phyloP scores from a whole-genome alignment of 2,329 filamentous ascomycete species.

The Beauveria varroae region DNA sequence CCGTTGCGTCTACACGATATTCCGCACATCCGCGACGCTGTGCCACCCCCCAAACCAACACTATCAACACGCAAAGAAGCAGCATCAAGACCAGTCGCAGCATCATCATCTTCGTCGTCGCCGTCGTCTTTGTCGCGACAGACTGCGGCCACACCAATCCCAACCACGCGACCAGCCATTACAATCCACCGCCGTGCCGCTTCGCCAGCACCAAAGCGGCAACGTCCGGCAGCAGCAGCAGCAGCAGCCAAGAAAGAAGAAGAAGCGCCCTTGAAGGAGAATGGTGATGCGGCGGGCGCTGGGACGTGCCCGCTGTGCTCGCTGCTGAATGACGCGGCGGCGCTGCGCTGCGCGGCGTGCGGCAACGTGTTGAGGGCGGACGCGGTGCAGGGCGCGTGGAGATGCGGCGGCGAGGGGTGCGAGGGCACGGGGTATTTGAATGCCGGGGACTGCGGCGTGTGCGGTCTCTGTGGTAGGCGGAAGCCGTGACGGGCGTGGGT shows the following conservation, averaged over 20 bases:
- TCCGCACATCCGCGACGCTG: background rate
- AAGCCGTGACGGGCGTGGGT: background rate
- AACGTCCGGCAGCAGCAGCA: background rate
- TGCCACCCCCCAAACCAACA: background rate
- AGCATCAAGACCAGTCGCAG: background rate
- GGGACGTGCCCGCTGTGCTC: conserved; percentile 58
- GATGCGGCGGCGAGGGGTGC: conserved; percentile 51
- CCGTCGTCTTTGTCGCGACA: too few species aligned
- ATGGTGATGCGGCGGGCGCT: background rate
- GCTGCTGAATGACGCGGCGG: conserved; percentile 46
- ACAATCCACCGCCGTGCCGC: background rate
- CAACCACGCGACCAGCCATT: background rate
- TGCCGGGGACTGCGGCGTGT: conserved; percentile 59
- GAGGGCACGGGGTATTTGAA: conserved; percentile 55
- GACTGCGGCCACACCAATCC: background rate
- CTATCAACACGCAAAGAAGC: background rate
- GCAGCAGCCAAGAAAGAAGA: background rate
- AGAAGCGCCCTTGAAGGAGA: background rate
- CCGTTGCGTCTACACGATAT: background rate
- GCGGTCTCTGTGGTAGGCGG: conserved; percentile 56
- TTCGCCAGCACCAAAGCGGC: background rate
- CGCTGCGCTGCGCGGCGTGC: conserved; percentile 60
- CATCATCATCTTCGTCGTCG: too few species aligned
- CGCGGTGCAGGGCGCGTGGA: conserved; percentile 53
- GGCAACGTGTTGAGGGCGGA: conserved; percentile 57